phyloP scores from a whole-genome alignment of 805 yeast genomes.

The Cyberlindnera xishuangbannaensis region DNA sequence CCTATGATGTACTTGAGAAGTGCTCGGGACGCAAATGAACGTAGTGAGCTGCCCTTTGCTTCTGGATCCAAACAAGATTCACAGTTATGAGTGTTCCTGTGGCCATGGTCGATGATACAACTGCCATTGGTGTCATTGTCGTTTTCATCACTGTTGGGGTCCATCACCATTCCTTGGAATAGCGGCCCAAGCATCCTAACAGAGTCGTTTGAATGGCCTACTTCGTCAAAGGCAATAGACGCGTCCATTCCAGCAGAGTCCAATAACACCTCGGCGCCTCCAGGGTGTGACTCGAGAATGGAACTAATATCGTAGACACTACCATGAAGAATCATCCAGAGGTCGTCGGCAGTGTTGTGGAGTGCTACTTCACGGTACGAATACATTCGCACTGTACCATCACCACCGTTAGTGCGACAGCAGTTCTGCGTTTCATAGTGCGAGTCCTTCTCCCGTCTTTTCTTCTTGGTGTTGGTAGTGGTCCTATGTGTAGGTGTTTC shows the following conservation, averaged over 20 bases:
- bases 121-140: no score
- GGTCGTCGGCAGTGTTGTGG: constrained; percentile 32
- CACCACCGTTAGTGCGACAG: not conserved
- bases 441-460: constrained; percentile 1
- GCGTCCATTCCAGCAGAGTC: constrained; percentile 78
- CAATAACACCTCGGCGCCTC: constrained; percentile 60
- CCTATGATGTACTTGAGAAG: no score
- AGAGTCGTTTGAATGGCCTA: constrained; percentile 97
- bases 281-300: constrained; percentile 70
- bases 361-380: constrained; percentile 15
- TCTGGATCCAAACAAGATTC: no score
- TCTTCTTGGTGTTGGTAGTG: constrained; percentile 12
- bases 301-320: constrained; percentile 71
- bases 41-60: no score
- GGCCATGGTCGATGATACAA: constrained; percentile 47
- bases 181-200: constrained; percentile 63
- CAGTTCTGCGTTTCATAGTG: not conserved
- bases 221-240: constrained; percentile 80
- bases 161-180: constrained; percentile 70
- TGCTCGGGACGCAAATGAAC: no score
- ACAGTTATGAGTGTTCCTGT: no score
- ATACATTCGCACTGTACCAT: constrained; percentile 6
- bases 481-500: constrained; percentile 9
- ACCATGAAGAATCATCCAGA: constrained; percentile 82
- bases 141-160: no score